phyloP scores from a whole-genome alignment of 345 rosid genomes.

The Rhizophora mangle region DNA sequence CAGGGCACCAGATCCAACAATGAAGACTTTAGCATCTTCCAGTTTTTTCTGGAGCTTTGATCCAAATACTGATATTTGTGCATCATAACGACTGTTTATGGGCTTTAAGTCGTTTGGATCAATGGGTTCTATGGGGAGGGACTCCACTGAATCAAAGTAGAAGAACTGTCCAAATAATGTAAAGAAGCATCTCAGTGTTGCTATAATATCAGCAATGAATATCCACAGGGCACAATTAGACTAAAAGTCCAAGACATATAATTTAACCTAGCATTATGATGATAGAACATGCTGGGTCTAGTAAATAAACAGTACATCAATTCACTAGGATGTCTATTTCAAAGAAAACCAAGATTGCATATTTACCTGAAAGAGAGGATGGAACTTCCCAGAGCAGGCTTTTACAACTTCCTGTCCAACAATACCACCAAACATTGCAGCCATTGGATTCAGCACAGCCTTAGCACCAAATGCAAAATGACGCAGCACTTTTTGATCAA shows the following conservation, averaged over 20 bases:
- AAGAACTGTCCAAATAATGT: slow-evolving; percentile 54
- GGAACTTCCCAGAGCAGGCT: slow-evolving; percentile 98
- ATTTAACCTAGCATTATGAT: no score
- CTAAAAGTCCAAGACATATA: no score
- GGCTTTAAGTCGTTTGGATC: slow-evolving; percentile 67
- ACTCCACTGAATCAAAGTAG: slow-evolving; percentile 92
- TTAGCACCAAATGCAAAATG: slow-evolving; percentile 92
- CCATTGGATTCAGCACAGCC: slow-evolving; percentile 97
- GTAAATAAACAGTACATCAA: no score
- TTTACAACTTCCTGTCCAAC: slow-evolving; percentile 98
- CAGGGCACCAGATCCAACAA: slow-evolving; percentile 96
- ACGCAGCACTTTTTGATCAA: slow-evolving; percentile 66
- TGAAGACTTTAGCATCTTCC: slow-evolving; percentile 72
- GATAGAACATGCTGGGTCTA: no score
- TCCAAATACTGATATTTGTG: slow-evolving; percentile 96
- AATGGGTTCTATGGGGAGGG: slow-evolving; percentile 72
- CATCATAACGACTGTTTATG: slow-evolving; percentile 80
- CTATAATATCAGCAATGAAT: no score
- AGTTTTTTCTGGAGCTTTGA: slow-evolving; percentile 82
- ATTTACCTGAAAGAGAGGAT: slow-evolving; percentile 81
- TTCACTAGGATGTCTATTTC: no score
- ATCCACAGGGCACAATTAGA: neutral
- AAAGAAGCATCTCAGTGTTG: neutral
- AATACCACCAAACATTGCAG: slow-evolving; percentile 98
- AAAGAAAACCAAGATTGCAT: neutral